Evolutionary conservation across 768 basidiomycete species (phyloP).

Genomic region (Amanita jacksonii): DNA sequence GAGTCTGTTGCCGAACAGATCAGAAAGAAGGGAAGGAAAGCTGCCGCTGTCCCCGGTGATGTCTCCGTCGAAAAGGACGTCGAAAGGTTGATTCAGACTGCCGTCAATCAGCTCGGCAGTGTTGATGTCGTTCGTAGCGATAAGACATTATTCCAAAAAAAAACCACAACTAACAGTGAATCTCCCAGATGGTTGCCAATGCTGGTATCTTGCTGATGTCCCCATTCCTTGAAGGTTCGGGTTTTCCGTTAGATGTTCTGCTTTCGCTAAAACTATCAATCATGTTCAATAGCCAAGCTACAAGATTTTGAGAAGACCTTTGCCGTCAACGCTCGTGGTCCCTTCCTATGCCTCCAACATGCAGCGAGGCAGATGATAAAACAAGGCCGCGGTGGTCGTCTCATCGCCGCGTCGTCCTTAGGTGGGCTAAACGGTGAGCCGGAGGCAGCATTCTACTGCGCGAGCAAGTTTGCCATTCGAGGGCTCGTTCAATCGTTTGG

Average conservation of each 20-base stretch:
- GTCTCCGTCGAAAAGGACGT: conserved; percentile 34
- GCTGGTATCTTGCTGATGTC: conserved; percentile 23
- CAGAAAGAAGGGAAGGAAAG: conserved; percentile 16
- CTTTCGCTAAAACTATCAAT: not conserved
- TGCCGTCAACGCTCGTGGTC: conserved; percentile 46
- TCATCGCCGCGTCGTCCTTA: conserved; percentile 36
- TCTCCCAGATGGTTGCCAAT: conserved; percentile 38
- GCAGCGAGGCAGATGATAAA: conserved; percentile 54
- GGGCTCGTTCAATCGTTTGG: conserved; percentile 31
- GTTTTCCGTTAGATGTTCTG: not conserved
- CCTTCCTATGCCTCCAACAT: conserved; percentile 55
- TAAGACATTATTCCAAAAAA: not conserved
- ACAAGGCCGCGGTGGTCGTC: conserved; percentile 42
- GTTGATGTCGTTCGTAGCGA: conserved; percentile 34
- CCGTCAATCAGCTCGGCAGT: conserved; percentile 27
- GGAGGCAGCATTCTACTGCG: conserved; percentile 18
- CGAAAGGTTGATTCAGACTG: conserved; percentile 25
- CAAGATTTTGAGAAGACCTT: conserved; percentile 32
- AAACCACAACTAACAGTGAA: not conserved
- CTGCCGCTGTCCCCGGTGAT: conserved; percentile 22
- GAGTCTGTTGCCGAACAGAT: conserved; percentile 20
- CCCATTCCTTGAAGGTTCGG: conserved; percentile 10
- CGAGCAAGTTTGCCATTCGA: conserved; percentile 31
- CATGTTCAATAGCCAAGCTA: conserved; percentile 17
- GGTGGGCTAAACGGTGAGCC: conserved; percentile 20